These are phyloP conservation scores for Pythium monospermum DNA, from an alignment of 352 stramenopile genomes.

Conservation along the genomic window DNA sequence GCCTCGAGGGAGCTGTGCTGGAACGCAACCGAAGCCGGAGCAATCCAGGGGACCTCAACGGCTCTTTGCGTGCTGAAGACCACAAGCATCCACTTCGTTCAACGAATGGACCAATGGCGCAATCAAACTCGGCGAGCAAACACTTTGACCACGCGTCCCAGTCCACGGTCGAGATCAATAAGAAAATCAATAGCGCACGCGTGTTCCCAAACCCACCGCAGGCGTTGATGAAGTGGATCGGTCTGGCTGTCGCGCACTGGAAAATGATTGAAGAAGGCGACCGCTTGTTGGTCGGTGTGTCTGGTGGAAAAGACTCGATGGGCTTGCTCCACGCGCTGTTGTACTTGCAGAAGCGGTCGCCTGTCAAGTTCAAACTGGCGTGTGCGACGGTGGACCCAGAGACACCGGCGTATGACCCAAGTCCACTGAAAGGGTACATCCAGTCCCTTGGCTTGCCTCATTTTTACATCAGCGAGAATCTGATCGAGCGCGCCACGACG, in stretches of 20 bases:
- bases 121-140: slow-evolving; percentile 1
- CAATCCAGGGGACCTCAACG: no score
- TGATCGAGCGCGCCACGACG: slow-evolving; percentile 60
- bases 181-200: slow-evolving; percentile 27
- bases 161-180: slow-evolving; percentile 22
- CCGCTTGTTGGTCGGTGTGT: slow-evolving; percentile 90
- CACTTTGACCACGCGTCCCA: slow-evolving; percentile 21
- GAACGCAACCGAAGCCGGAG: no score
- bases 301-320: slow-evolving; percentile 95
- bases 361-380: slow-evolving; percentile 91
- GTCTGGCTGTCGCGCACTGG: slow-evolving; percentile 86
- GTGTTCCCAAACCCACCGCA: slow-evolving; percentile 36
- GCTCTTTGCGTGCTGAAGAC: slow-evolving; percentile 1
- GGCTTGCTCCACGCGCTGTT: slow-evolving; percentile 92
- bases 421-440: slow-evolving; percentile 92
- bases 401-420: slow-evolving; percentile 93
- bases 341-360: slow-evolving; percentile 84
- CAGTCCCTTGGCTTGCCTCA: slow-evolving; percentile 90
- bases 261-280: slow-evolving; percentile 94
- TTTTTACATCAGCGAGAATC: slow-evolving; percentile 87
- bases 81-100: slow-evolving; percentile 18
- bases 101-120: slow-evolving; percentile 6
- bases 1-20: no score
- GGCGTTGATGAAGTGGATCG: slow-evolving; percentile 37
- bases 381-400: slow-evolving; percentile 93